phyloP scores from a whole-genome alignment of 2,329 filamentous ascomycete species.

The Mycosphaerella arachidis region DNA sequence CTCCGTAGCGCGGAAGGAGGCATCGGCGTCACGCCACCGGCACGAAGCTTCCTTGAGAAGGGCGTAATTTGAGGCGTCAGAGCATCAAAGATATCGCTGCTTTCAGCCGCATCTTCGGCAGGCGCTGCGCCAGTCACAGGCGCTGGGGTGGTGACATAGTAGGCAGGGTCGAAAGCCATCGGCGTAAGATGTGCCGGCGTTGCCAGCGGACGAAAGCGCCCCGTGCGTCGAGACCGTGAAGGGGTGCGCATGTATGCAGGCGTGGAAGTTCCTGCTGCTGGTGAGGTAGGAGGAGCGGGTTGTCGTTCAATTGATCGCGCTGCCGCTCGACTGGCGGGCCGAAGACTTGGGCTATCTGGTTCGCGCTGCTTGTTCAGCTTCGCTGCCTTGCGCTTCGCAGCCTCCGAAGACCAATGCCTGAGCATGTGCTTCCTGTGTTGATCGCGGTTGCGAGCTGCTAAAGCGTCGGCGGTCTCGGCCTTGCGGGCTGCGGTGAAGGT shows the following conservation, averaged over 20 bases:
- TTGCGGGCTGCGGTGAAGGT: slow-evolving; percentile 52
- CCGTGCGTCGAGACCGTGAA: slow-evolving; percentile 27
- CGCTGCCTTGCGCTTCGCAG: slow-evolving; percentile 27
- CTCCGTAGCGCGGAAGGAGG: slow-evolving; percentile 20
- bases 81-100: slow-evolving; percentile 16
- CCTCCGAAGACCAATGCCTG: slow-evolving; percentile 50
- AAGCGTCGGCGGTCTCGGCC: slow-evolving; percentile 49
- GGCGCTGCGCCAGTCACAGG: slow-evolving; percentile 15
- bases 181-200: slow-evolving; percentile 30
- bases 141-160: slow-evolving; percentile 27
- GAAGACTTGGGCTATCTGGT: slow-evolving; percentile 29
- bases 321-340: slow-evolving; percentile 28
- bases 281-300: slow-evolving; percentile 14
- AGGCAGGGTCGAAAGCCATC: slow-evolving; percentile 27
- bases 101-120: slow-evolving; percentile 5
- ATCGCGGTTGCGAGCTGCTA: slow-evolving; percentile 50
- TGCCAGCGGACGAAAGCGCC: slow-evolving; percentile 28
- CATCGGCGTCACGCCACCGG: slow-evolving; percentile 27
- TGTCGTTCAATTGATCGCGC: slow-evolving; percentile 21
- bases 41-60: slow-evolving; percentile 36
- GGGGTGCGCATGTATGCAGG: slow-evolving; percentile 45
- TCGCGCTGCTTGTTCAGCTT: slow-evolving; percentile 18
- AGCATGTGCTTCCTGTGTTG: slow-evolving; percentile 54
- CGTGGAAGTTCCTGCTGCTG: slow-evolving; percentile 19
- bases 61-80: slow-evolving; percentile 36